phyloP scores from a whole-genome alignment of 2,329 filamentous ascomycete genomes.

The Simplicillium sp. region DNA sequence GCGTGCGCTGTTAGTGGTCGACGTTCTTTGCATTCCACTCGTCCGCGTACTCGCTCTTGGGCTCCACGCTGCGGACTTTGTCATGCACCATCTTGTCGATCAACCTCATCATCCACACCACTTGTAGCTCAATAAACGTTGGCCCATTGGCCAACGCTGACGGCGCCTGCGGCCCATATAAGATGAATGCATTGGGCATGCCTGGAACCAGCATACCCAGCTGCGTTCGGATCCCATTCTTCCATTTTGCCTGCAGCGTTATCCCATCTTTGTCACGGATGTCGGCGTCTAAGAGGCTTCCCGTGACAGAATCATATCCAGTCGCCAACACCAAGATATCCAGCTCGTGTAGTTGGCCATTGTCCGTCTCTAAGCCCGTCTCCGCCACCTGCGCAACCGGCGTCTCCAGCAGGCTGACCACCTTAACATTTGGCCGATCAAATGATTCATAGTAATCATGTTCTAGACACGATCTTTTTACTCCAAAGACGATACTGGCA shows the following conservation, averaged over 20 bases:
- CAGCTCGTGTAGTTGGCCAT: neutral
- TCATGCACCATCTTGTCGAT: neutral
- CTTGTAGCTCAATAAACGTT: neutral
- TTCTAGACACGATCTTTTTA: constrained; percentile 1
- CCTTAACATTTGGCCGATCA: constrained; percentile 5
- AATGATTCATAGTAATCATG: constrained; percentile 8
- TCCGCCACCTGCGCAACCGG: constrained; percentile 1
- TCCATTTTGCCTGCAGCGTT: constrained; percentile 6
- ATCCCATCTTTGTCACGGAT: constrained; percentile 8
- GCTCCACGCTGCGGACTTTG: neutral
- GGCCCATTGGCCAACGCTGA: neutral
- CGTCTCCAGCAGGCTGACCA: constrained; percentile 5
- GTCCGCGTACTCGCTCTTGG: neutral
- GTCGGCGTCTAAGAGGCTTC: constrained; percentile 10
- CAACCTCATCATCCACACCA: neutral
- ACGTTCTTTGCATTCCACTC: neutral
- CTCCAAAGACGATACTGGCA: constrained; percentile 3
- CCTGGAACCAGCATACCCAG: constrained; percentile 4
- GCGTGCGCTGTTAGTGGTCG: neutral
- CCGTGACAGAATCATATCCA: constrained; percentile 11
- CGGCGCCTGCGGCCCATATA: constrained; percentile 1
- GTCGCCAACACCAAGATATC: constrained; percentile 8
- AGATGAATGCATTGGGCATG: constrained; percentile 1
- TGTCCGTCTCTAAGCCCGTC: constrained; percentile 2
- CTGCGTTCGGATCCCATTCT: constrained; percentile 8